Percentiles rank a stretch among this genome's conserved stretches.
phyloP scores from a whole-genome alignment of 2,329 filamentous ascomycete genomes.

The Alternaria angustiovoidea region DNA sequence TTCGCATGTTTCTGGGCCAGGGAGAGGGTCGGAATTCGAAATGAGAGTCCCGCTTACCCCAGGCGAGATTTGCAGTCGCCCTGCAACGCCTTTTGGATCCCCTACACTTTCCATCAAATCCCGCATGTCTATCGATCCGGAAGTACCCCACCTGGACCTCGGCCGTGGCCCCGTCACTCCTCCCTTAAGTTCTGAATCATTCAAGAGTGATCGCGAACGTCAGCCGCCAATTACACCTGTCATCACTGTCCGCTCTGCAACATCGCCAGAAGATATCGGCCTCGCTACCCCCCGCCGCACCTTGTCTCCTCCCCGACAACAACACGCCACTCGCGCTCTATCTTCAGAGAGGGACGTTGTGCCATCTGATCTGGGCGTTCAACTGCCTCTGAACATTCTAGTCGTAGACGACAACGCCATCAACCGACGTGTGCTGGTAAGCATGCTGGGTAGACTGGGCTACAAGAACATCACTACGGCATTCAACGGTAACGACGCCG shows the following conservation, averaged over 20 bases:
- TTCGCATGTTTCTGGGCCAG: constrained; percentile 68
- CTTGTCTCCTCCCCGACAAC: constrained; percentile 37
- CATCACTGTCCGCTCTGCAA: constrained; percentile 20
- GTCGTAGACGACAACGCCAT: constrained; percentile 78
- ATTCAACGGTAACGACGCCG: constrained; percentile 73
- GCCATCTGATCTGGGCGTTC: constrained; percentile 59
- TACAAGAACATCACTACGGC: constrained; percentile 71
- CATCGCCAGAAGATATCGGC: constrained; percentile 20
- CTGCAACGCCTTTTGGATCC: constrained; percentile 59
- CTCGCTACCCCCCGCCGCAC: constrained; percentile 41
- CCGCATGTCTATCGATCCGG: constrained; percentile 41
- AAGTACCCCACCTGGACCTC: constrained; percentile 28
- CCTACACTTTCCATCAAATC: constrained; percentile 50
- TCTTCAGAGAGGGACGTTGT: constrained; percentile 33
- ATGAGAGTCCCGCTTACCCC: constrained; percentile 69
- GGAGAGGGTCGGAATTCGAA: constrained; percentile 72
- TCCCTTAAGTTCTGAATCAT: constrained; percentile 34
- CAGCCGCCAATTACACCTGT: constrained; percentile 19
- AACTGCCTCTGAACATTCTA: constrained; percentile 71
- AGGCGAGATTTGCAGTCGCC: constrained; percentile 59
- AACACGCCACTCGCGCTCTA: constrained; percentile 22
- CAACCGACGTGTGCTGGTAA: constrained; percentile 72
- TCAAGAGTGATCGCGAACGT: constrained; percentile 26
- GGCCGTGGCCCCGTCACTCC: constrained; percentile 38
- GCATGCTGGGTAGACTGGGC: constrained; percentile 72